phyloP scores from a whole-genome alignment of 352 stramenopile genomes.

The Phytopythium boreale region DNA sequence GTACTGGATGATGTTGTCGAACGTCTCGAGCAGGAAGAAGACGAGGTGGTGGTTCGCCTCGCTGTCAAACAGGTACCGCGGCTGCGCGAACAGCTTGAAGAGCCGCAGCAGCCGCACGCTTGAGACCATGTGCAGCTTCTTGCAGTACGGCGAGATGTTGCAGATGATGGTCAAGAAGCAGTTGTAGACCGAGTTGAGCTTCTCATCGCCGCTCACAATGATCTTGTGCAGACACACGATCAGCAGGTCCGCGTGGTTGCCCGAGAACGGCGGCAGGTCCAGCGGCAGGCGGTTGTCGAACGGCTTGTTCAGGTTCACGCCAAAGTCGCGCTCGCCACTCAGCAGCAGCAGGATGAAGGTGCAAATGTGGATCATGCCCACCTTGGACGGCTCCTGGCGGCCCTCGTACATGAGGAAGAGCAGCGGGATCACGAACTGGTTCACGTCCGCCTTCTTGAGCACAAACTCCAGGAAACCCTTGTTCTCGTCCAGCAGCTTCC shows the following conservation, averaged over 20 bases:
- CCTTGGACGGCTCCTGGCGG: slow-evolving; percentile 91
- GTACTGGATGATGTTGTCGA: slow-evolving; percentile 99
- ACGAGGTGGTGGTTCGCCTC: slow-evolving; percentile 96
- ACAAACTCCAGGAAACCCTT: slow-evolving; percentile 93
- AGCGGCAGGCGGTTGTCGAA: slow-evolving; percentile 94
- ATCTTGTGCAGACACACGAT: slow-evolving; percentile 98
- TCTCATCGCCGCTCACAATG: slow-evolving; percentile 96
- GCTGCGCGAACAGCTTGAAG: slow-evolving; percentile 97
- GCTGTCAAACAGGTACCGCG: slow-evolving; percentile 92
- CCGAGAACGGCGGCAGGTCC: slow-evolving; percentile 93
- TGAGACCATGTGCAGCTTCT: slow-evolving; percentile 93
- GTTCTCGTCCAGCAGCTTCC: slow-evolving; percentile 98
- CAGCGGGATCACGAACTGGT: slow-evolving; percentile 81
- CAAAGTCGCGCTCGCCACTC: slow-evolving; percentile 96
- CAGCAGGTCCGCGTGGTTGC: slow-evolving; percentile 96
- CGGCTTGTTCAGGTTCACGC: slow-evolving; percentile 96
- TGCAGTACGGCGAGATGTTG: slow-evolving; percentile 98
- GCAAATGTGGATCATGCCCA: slow-evolving; percentile 98
- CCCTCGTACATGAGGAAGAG: slow-evolving; percentile 93
- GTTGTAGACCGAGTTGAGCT: slow-evolving; percentile 96
- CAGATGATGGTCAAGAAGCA: slow-evolving; percentile 99
- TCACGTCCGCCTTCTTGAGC: slow-evolving; percentile 94
- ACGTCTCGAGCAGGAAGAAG: slow-evolving; percentile 96
- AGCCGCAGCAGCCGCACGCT: slow-evolving; percentile 96
- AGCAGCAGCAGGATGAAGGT: slow-evolving; percentile 98